Evolutionary conservation across 176 grass and related monocot genomes (phyloP), one percentile per base, ranked within the genome.

Genomic region (Coix lacrymajobi): DNA sequence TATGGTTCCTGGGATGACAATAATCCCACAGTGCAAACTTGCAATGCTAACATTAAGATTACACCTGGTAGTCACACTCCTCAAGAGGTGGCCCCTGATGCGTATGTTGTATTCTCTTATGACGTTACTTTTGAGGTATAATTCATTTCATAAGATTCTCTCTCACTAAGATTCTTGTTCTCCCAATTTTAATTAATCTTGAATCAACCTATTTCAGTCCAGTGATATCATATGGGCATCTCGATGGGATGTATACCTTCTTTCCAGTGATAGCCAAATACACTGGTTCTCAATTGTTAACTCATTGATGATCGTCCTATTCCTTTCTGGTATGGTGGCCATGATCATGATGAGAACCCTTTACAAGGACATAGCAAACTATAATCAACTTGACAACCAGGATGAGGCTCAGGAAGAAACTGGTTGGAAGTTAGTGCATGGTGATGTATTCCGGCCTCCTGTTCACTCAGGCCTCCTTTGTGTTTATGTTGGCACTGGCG

Each of bases 331-430:
- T 45, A 89, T 91, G 89, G 87, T 94, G n/a, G 92, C 86, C 66
- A 94, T 94, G 89, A 91, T 94, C 79, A 94, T 91, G 92, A 89
- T 94, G 89, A 94, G 92, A 84, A 94, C 92, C n/a, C 89, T 94
- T 78, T 89, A 91, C 73, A 91, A 88, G 69, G 92, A 94, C 76
- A 94, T 94, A 71, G 81, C 92, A 57, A 94, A 87, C 78, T 91
- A 91, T 75, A 94, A 91, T 62, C 92, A 91, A 38, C 87, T 91
- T 41, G 92, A 94, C 24, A 91, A 86, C 75, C 89, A 91, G 73
- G 89, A 94, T 34, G 89, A 91, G 79, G 92, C 84, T 38, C 92
- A 94, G 63, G 92, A 94, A 89, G 92, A 89, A 91, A 94, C 92
- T 83, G 89, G 92, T 37, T 94, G 92, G 92, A 94, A 94, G 70